Conservation (phyloP, 139 green algal species). For the Eudorina sp. region DNA sequence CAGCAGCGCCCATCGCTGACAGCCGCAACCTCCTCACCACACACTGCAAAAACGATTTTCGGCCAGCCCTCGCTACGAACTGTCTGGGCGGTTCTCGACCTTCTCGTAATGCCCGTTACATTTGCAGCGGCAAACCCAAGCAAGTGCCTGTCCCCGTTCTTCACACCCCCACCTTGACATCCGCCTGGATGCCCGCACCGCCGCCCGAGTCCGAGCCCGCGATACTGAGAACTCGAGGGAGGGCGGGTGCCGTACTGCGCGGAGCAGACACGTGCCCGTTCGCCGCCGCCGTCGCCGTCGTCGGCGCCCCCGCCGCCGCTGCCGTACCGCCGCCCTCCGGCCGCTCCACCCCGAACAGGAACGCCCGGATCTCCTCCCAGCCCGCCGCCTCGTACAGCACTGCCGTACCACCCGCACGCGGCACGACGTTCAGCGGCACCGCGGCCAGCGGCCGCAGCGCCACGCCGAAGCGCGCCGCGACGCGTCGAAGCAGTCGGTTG, state of each 20-base stretch:
- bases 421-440: slow-evolving; percentile 42
- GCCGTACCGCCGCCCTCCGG: neutral
- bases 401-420: neutral
- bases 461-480: slow-evolving; percentile 51
- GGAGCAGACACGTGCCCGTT: too few species aligned
- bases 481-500: slow-evolving; percentile 67
- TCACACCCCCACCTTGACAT: slow-evolving; percentile 74
- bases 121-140: too few species aligned
- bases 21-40: too few species aligned
- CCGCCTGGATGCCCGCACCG: slow-evolving; percentile 94
- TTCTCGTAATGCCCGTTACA: too few species aligned
- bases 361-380: slow-evolving; percentile 67
- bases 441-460: slow-evolving; percentile 57
- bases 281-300: neutral
- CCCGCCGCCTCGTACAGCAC: slow-evolving; percentile 42
- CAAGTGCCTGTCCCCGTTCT: too few species aligned
- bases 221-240: slow-evolving; percentile 82
- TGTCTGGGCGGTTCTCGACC: too few species aligned
- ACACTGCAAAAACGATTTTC: too few species aligned
- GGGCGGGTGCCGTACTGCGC: neutral
- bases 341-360: slow-evolving; percentile 61
- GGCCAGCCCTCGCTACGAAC: too few species aligned
- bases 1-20: too few species aligned
- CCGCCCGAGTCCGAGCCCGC: slow-evolving; percentile 95
- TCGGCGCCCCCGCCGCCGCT: neutral